phyloP scores from a whole-genome alignment of 164 flowering plant genomes.

The Tetracentron sinense region DNA sequence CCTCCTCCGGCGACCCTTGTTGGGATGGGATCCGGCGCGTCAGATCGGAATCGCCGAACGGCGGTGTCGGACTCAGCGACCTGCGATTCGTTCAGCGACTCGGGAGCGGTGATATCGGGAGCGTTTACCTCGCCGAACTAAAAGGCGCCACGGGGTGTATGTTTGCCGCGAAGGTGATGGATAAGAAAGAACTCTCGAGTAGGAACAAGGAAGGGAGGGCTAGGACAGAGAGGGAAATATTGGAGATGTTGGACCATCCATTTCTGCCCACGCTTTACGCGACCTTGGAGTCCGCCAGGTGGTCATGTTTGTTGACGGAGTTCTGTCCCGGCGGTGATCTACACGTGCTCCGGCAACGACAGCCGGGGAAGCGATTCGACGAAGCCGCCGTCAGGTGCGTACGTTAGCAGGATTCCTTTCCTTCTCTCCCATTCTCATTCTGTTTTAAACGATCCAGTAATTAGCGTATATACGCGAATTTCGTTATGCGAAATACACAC shows the following conservation, averaged over 20 bases:
- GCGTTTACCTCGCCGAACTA: conserved; percentile 64
- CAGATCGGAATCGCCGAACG: conserved; percentile 22
- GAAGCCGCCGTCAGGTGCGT: conserved; percentile 67
- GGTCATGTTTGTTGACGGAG: conserved; percentile 72
- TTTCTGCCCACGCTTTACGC: conserved; percentile 75
- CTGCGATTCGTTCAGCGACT: conserved; percentile 57
- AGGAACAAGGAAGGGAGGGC: conserved; percentile 63
- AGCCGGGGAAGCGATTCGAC: conserved; percentile 48
- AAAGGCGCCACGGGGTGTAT: conserved; percentile 27
- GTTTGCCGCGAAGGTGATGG: conserved; percentile 78
- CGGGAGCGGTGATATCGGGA: conserved; percentile 83
- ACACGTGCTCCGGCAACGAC: conserved; percentile 73
- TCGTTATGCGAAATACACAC: neutral
- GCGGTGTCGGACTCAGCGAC: conserved; percentile 38
- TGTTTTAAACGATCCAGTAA: neutral
- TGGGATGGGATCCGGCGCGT: conserved; percentile 35
- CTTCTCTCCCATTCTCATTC: neutral
- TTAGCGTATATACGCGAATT: neutral
- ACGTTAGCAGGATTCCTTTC: neutral
- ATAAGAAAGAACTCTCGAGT: conserved; percentile 50
- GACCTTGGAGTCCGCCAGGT: conserved; percentile 37
- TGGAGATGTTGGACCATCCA: conserved; percentile 67
- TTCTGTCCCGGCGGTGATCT: conserved; percentile 87
- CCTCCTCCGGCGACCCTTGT: conserved; percentile 26
- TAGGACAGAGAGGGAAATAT: conserved; percentile 55